phyloP scores from a whole-genome alignment of 768 basidiomycete species.

The Tylopilus vinaceipallidus region DNA sequence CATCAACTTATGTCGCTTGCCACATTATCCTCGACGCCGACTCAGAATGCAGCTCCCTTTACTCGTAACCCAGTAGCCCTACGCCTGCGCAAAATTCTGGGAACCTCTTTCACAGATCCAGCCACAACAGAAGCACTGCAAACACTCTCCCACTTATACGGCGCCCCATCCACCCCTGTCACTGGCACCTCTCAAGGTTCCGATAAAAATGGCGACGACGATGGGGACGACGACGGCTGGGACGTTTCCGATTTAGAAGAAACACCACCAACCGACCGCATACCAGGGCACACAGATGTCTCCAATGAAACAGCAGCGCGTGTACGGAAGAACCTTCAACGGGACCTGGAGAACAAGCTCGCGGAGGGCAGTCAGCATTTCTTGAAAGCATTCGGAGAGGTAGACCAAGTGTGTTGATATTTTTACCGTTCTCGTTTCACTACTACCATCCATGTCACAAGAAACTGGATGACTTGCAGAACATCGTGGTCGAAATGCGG shows the following conservation, averaged over 20 bases:
- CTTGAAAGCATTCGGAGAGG: conserved; percentile 79
- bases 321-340: conserved; percentile 75
- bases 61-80: conserved; percentile 75
- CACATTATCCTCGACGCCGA: not conserved
- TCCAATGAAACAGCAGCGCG: conserved; percentile 66
- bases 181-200: conserved; percentile 1
- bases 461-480: conserved; percentile 83
- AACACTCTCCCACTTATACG: conserved; percentile 82
- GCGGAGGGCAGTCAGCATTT: conserved; percentile 82
- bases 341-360: conserved; percentile 83
- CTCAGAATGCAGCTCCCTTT: conserved; percentile 10
- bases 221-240: conserved; percentile 32
- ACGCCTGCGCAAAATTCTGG: conserved; percentile 87
- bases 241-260: conserved; percentile 19
- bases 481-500: conserved; percentile 79
- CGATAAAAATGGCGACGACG: conserved; percentile 34
- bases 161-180: conserved; percentile 22
- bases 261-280: conserved; percentile 7
- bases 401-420: conserved; percentile 71
- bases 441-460: conserved; percentile 29
- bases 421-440: not conserved
- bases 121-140: conserved; percentile 77
- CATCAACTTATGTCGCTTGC: conserved; percentile 19
- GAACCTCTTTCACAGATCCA: conserved; percentile 74
- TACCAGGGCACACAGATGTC: conserved; percentile 25